Base-by-base conservation (phyloP, 352 stramenopile genomes). In the Globisporangium irregulare region DNA sequence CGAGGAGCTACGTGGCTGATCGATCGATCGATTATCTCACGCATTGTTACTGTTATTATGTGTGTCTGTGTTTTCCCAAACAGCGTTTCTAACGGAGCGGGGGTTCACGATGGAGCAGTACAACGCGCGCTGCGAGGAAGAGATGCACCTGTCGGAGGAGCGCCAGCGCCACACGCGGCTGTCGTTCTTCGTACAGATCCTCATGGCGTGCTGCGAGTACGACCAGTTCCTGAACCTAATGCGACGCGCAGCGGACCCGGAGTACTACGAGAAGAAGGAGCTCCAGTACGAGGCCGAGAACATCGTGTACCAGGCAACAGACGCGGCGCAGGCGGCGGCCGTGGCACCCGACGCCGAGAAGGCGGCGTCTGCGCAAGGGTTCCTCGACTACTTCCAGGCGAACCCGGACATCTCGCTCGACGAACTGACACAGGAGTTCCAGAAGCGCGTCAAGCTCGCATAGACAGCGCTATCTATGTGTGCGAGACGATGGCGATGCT, bases 201-300 rank as follows among this genome's bases (percentile, higher is more conserved):
- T 93, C 20, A 66, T 88, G 70, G 79, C 86, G 7, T 93, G 86
- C 62, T 87, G 76, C 72, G 86, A 93, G 75, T 93, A 92, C 67
- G 86, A 93, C 55, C 86, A 93, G 75, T 93, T 93, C 58, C 64
- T 92, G n/a, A 93, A 91, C 72, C 79, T 93, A 41, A 93, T 93
- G 86, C 82, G 82, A 55, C 86, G 86, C 46, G 82, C 85, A 27
- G 86, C 81, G 22, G 86, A 93, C 57, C 82, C 86, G 2, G 83
- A 93, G 66, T 93, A 91, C 69, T 89, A 91, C 68, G 81, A 89
- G 66, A 93, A 93, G 79, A 89, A 91, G 66, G 82, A 88, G 65
- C 78, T 93, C 60, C 78, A 86, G 71, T 80, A 82, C 66, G 74
- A 90, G 41, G 84, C 82, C 12, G 82, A 93, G 67, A 77, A 62